Conservation (phyloP, 1,284 basidiomycete genomes). For the Chondrostereum purpureum region DNA sequence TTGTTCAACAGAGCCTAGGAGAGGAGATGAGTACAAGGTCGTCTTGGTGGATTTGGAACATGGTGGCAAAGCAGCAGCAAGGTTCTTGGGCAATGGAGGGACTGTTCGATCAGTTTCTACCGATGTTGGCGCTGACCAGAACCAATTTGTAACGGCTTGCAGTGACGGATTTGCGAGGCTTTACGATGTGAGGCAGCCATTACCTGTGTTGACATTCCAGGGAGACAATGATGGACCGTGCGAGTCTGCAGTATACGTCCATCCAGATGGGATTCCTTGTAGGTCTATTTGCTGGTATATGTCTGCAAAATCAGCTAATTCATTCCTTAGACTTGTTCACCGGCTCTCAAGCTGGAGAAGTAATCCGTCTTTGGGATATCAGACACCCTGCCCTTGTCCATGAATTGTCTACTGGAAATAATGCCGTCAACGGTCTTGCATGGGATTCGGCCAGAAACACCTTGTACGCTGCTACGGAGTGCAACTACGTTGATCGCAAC, state of each 20-base stretch:
- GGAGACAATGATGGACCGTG: constrained; percentile 7
- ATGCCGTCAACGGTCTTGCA: background rate
- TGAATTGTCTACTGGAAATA: constrained; percentile 1
- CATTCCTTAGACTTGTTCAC: constrained; percentile 3
- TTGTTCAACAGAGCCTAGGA: no score
- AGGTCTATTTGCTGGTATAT: constrained; percentile 10
- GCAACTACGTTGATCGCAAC: constrained; percentile 6
- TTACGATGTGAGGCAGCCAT: constrained; percentile 29
- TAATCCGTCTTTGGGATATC: constrained; percentile 1
- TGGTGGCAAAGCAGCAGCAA: constrained; percentile 18
- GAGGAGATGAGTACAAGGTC: no score
- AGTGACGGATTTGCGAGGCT: constrained; percentile 32
- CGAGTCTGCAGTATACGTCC: constrained; percentile 16
- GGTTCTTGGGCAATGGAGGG: constrained; percentile 34
- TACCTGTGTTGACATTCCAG: constrained; percentile 22
- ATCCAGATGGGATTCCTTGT: constrained; percentile 25
- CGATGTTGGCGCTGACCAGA: constrained; percentile 24
- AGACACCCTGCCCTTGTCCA: background rate
- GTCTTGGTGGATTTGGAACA: constrained; percentile 32
- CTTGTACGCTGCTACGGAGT: constrained; percentile 1
- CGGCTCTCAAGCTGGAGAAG: constrained; percentile 1
- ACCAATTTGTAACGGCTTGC: constrained; percentile 29
- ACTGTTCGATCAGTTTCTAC: constrained; percentile 25
- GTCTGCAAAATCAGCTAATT: no score
- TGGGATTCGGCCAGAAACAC: background rate